Percentiles rank a stretch among this genome's conserved stretches.
Evolutionary conservation across 495 filamentous ascomycete genomes (phyloP).

Genomic region (Hypoxylon rickii): DNA sequence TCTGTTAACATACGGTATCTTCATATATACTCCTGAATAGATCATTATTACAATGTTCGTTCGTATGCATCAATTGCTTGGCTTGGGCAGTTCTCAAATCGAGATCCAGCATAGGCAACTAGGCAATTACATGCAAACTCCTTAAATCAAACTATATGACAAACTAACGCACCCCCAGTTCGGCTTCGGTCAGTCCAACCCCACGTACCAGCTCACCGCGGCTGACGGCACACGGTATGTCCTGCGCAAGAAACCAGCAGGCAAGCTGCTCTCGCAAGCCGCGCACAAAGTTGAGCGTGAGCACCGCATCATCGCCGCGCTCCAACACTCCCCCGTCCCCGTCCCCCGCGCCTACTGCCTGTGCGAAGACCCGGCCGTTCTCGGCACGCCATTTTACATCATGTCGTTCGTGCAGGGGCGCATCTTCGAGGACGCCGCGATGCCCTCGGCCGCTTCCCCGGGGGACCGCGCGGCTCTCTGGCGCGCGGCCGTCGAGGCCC

Average conservation of each 20-base stretch:
- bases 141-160: not conserved
- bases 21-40: not conserved
- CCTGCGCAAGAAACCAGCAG: conserved; percentile 94
- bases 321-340: conserved; percentile 79
- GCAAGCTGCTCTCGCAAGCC: conserved; percentile 85
- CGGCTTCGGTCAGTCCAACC: conserved; percentile 95
- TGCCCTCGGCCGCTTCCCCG: conserved; percentile 68
- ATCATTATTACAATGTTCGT: not conserved
- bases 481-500: conserved; percentile 78
- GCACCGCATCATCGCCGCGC: conserved; percentile 84
- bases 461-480: conserved; percentile 79
- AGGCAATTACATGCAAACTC: not conserved
- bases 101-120: not conserved
- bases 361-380: conserved; percentile 76
- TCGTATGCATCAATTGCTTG: not conserved
- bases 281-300: conserved; percentile 97
- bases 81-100: not conserved
- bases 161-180: conserved; percentile 61
- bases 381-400: conserved; percentile 94
- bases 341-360: conserved; percentile 84
- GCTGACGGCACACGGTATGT: conserved; percentile 72
- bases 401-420: conserved; percentile 93
- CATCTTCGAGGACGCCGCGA: conserved; percentile 84
- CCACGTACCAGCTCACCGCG: conserved; percentile 86
- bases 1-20: not conserved